Evolutionary conservation across 208 protist species (phyloP), one percentile per base, ranked within the genome.

Genomic region (Trypanosoma boissoni): DNA sequence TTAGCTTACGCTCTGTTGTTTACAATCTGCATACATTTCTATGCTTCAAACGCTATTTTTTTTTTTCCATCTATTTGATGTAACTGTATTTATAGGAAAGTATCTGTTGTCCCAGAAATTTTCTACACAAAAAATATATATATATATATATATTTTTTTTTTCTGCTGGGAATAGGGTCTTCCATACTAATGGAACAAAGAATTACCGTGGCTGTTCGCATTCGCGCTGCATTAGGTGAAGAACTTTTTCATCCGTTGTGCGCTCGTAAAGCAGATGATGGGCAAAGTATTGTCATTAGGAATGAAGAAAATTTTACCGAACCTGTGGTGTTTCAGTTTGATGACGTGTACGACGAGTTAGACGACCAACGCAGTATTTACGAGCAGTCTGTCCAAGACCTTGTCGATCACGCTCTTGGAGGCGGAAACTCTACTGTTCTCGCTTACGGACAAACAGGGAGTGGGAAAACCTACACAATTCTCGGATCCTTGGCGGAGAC

Each of bases 391-490:
- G 86, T 89, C 41, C 82, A 88, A 68, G 84, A 91, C 46, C 66
- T 95, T 48, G 81, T 96, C 0, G 88, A 93, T 56, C 68, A 80
- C 60, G 72, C 83, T 7, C 64, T 96, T 6, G 76, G 76, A 0
- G 91, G 91, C 3, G 80, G 63, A 50, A 90, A 90, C 64, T 42
- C 76, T 3, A 93, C 81, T n/a, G 77, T 97, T 56, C 91, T 97
- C 52, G 78, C 88, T 18, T 97, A 97, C 69, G 92, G 92, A 20
- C 86, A 95, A 65, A 93, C 90, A 0, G 87, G 86, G 24, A 90
- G 77, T 32, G 90, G 90, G 43, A 97, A 96, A 76, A 97, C 89
- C 9, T 90, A 83, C 78, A 97, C 90, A 36, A 94, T 96, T 66
- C 64, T 95, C 27, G 89, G 92, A 28, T 78, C 80, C 10, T 78